phyloP scores from a whole-genome alignment of 331 rosid species.

The Rosa hybrid region DNA sequence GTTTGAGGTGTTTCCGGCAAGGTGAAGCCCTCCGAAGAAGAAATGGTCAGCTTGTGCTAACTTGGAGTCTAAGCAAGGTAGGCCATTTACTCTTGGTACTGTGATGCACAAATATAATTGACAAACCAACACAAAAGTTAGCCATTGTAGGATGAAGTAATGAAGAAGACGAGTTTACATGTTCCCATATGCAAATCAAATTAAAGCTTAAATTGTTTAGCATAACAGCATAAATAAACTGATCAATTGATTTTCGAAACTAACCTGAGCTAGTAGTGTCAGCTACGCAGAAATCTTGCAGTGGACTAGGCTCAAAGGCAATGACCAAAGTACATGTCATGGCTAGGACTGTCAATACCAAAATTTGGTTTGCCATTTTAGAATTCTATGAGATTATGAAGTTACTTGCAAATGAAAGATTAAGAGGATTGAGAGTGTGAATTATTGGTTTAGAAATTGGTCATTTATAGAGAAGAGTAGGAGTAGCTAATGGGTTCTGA shows the following conservation, averaged over 20 bases:
- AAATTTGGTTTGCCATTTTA: slow-evolving; percentile 14
- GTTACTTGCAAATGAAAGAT: neutral
- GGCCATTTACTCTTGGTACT: slow-evolving; percentile 31
- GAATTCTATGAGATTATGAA: neutral
- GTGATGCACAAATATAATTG: neutral
- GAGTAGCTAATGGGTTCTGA: neutral
- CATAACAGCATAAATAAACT: too few species aligned
- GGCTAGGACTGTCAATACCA: slow-evolving; percentile 16
- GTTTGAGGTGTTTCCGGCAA: slow-evolving; percentile 32
- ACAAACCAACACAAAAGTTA: neutral
- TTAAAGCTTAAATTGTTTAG: neutral
- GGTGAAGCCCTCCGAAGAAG: slow-evolving; percentile 34
- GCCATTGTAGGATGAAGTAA: neutral
- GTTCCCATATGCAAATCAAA: neutral
- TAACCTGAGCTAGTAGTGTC: slow-evolving; percentile 29
- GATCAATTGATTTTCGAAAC: neutral
- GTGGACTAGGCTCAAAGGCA: slow-evolving; percentile 38
- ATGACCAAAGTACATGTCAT: slow-evolving; percentile 17
- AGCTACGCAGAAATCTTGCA: slow-evolving; percentile 45
- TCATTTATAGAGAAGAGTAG: neutral
- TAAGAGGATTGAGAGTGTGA: slow-evolving; percentile 6
- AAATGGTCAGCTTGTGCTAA: slow-evolving; percentile 29
- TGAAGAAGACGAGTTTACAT: neutral
- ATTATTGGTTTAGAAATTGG: neutral
- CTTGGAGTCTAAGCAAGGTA: slow-evolving; percentile 34